Percentiles rank a stretch among this genome's conserved stretches.
Evolutionary conservation across 257 asterid genomes (phyloP).

Genomic region (Agastache rugosa): DNA sequence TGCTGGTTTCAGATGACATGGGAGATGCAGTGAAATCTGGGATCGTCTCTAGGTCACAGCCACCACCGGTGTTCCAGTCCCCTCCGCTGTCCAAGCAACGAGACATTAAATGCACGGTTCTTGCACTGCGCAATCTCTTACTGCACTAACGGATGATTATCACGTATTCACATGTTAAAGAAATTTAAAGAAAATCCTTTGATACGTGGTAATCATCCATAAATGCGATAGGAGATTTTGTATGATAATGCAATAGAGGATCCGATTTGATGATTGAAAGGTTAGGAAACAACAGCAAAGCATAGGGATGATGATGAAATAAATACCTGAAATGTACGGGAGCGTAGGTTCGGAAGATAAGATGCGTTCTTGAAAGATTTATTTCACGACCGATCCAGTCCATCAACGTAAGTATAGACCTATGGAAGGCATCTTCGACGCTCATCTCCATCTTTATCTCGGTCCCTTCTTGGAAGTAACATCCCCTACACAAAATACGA

Average conservation of each 20-base stretch:
- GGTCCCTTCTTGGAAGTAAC: conserved; percentile 82
- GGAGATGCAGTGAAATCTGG: conserved; percentile 56
- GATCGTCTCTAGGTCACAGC: conserved; percentile 74
- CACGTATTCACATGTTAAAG: neutral
- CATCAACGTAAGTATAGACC: conserved; percentile 67
- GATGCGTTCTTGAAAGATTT: conserved; percentile 62
- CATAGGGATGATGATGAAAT: neutral
- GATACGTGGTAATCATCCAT: neutral
- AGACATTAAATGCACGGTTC: neutral
- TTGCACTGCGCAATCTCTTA: neutral
- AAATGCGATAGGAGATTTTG: neutral
- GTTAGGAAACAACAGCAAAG: neutral
- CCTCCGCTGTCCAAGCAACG: conserved; percentile 65
- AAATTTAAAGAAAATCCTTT: neutral
- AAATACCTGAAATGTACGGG: conserved; percentile 91
- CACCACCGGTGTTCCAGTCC: conserved; percentile 86
- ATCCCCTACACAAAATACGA: conserved; percentile 58
- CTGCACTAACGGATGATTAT: neutral
- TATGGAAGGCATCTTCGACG: conserved; percentile 63
- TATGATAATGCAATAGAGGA: neutral
- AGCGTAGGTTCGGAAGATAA: conserved; percentile 82
- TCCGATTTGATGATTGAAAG: neutral
- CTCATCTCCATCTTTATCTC: conserved; percentile 70
- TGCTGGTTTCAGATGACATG: conserved; percentile 31
- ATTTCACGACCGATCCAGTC: conserved; percentile 73